Percentiles rank a stretch among this genome's conserved stretches.
Conservation (phyloP, 2,329 filamentous ascomycete species). For the Dryadomyces quercus-mongolicae region DNA sequence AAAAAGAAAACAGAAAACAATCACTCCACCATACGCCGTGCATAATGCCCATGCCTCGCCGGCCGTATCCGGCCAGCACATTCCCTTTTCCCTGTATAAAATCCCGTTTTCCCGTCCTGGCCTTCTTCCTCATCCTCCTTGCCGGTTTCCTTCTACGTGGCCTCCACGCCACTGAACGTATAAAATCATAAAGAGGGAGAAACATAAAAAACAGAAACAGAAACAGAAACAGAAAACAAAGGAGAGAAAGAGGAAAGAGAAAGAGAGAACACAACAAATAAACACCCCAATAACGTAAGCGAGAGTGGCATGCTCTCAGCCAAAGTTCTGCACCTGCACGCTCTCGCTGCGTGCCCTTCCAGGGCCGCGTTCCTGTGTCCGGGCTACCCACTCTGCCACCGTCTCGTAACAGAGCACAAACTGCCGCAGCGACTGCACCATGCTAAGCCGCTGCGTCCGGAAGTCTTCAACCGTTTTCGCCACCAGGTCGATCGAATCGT, state of each 20-base stretch:
- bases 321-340: slow-evolving; percentile 5
- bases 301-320: not conserved
- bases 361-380: slow-evolving; percentile 27
- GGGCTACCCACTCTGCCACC: slow-evolving; percentile 70
- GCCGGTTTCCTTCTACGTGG: too few species aligned
- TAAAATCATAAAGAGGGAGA: not conserved
- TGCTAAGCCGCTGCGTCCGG: slow-evolving; percentile 74
- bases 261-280: not conserved
- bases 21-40: too few species aligned
- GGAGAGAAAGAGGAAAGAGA: not conserved
- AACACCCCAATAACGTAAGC: not conserved
- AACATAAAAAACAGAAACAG: not conserved
- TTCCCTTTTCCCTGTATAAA: too few species aligned
- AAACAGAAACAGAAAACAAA: not conserved
- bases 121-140: too few species aligned
- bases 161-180: too few species aligned
- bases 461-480: slow-evolving; percentile 86
- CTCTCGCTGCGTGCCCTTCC: slow-evolving; percentile 11
- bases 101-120: too few species aligned
- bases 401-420: slow-evolving; percentile 97
- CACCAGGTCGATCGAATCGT: slow-evolving; percentile 66
- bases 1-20: too few species aligned
- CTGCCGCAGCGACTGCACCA: slow-evolving; percentile 90
- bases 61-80: too few species aligned
- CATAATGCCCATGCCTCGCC: too few species aligned